A percentile compares a stretch with the other conserved stretches of the same genome.
phyloP scores from a whole-genome alignment of 2,329 filamentous ascomycete species.

The Colletotrichum eremochloae region DNA sequence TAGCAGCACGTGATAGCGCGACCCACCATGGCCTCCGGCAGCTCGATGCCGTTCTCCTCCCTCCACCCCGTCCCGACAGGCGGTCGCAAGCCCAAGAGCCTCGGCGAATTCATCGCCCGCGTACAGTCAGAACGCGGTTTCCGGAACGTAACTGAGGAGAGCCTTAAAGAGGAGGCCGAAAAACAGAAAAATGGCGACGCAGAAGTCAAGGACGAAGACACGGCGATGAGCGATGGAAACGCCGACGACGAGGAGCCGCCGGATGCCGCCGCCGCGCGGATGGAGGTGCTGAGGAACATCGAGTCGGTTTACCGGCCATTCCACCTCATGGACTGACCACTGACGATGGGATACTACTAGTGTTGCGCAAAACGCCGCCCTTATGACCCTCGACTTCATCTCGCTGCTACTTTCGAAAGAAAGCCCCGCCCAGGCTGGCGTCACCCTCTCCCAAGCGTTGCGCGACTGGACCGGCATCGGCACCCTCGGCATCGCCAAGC shows the following conservation, averaged over 20 bases:
- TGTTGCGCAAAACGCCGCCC: slow-evolving; percentile 69
- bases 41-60: slow-evolving; percentile 59
- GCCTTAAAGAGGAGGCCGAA: slow-evolving; percentile 77
- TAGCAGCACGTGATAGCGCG: not conserved
- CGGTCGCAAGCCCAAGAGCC: slow-evolving; percentile 68
- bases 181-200: slow-evolving; percentile 62
- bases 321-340: slow-evolving; percentile 9
- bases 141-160: slow-evolving; percentile 80
- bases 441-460: slow-evolving; percentile 78
- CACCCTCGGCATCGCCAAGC: slow-evolving; percentile 77
- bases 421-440: slow-evolving; percentile 75
- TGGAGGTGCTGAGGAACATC: slow-evolving; percentile 70
- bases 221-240: slow-evolving; percentile 55
- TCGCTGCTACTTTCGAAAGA: slow-evolving; percentile 89
- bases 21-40: slow-evolving; percentile 43
- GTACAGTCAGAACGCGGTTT: slow-evolving; percentile 86
- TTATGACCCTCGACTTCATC: slow-evolving; percentile 83
- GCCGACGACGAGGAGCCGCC: slow-evolving; percentile 54
- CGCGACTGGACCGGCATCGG: slow-evolving; percentile 80
- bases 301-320: slow-evolving; percentile 58
- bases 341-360: slow-evolving; percentile 53
- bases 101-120: slow-evolving; percentile 83
- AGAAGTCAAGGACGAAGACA: slow-evolving; percentile 59
- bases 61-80: slow-evolving; percentile 74
- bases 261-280: slow-evolving; percentile 64